A percentile compares a stretch with the other conserved stretches of the same genome.
Conservation (phyloP, 2,329 filamentous ascomycete species). For the Penicillium frequentans region DNA sequence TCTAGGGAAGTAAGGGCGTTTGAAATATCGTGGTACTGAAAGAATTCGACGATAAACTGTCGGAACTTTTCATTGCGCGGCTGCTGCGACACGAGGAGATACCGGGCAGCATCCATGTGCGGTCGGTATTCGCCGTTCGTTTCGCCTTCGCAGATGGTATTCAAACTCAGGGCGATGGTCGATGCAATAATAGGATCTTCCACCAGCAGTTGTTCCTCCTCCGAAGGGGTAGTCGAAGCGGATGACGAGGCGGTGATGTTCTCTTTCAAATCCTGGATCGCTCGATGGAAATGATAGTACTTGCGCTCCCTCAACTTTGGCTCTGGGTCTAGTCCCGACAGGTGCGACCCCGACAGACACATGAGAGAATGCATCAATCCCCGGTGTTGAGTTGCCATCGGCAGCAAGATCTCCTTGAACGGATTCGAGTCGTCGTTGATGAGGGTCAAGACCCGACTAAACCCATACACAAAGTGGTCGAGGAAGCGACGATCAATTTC, state of each 20-base stretch:
- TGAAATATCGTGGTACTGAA: slow-evolving; percentile 74
- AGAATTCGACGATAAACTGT: slow-evolving; percentile 72
- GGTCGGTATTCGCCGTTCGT: slow-evolving; percentile 71
- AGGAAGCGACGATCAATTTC: slow-evolving; percentile 77
- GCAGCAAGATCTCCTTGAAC: slow-evolving; percentile 80
- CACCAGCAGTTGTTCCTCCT: slow-evolving; percentile 41
- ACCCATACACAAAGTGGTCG: slow-evolving; percentile 76
- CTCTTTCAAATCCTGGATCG: slow-evolving; percentile 41
- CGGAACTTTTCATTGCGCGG: slow-evolving; percentile 68
- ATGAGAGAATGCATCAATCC: slow-evolving; percentile 90
- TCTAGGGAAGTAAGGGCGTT: slow-evolving; percentile 59
- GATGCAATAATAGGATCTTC: slow-evolving; percentile 63
- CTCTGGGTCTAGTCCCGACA: slow-evolving; percentile 54
- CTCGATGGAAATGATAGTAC: slow-evolving; percentile 52
- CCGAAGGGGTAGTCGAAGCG: slow-evolving; percentile 1
- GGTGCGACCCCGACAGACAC: slow-evolving; percentile 76
- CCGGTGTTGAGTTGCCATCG: slow-evolving; percentile 75
- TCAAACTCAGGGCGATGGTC: slow-evolving; percentile 60
- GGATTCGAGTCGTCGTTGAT: slow-evolving; percentile 80
- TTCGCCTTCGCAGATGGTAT: slow-evolving; percentile 61
- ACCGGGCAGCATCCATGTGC: slow-evolving; percentile 74
- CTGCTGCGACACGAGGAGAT: slow-evolving; percentile 63
- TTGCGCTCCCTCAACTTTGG: slow-evolving; percentile 55
- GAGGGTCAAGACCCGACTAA: slow-evolving; percentile 79
- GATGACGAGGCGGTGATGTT: slow-evolving; percentile 37